Base-by-base conservation (phyloP, 345 rosid species). In the Ricinus communis region DNA sequence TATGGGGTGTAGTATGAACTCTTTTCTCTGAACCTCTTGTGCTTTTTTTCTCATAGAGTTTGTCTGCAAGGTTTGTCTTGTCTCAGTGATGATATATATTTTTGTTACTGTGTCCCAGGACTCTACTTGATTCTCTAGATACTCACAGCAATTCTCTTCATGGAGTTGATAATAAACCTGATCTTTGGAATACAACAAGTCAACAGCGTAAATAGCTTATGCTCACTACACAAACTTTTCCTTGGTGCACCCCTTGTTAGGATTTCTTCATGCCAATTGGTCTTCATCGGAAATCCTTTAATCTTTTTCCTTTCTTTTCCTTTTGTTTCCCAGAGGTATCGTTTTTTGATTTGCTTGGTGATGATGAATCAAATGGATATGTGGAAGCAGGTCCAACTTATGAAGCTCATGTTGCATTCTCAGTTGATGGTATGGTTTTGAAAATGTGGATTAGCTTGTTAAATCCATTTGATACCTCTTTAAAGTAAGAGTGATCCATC, bases 371-470 rank as follows among this genome's bases (percentile, higher is more conserved):
- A 52, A 81, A 77, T 71, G 74, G 33, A 78, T 60, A 65, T 50
- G 66, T 68, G 47, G 85, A 76, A 68, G 76, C 66, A 68, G 56
- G 65, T 80, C 80, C 83, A 56, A 81, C 65, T 53, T 73, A 66
- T 73, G 98, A 93, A 78, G 74, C 87, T 72, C 91, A 93, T 77
- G 87, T 85, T 80, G 90, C 98, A 64, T 89, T 93, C 79, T 88
- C 98, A 82, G 84, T 90, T 69, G 87, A 87, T 76, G 98, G 98
- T 93, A 86, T 65, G 67, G 13, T 52, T 66, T 63, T 59, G 14
- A 36, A 50, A 55, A 30, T 28, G 11, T 43, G 47, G 8, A 43
- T 43, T 1, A 4, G 1, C 14, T 43, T 8, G 4, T 43, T 4
- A 4, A 43, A 43, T 43, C 12, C 14, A 43, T 43, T 43, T 43